These are phyloP conservation scores for Apostasia shenzhenica DNA, from an alignment of 106 monocot genomes.

Conservation along the genomic window DNA sequence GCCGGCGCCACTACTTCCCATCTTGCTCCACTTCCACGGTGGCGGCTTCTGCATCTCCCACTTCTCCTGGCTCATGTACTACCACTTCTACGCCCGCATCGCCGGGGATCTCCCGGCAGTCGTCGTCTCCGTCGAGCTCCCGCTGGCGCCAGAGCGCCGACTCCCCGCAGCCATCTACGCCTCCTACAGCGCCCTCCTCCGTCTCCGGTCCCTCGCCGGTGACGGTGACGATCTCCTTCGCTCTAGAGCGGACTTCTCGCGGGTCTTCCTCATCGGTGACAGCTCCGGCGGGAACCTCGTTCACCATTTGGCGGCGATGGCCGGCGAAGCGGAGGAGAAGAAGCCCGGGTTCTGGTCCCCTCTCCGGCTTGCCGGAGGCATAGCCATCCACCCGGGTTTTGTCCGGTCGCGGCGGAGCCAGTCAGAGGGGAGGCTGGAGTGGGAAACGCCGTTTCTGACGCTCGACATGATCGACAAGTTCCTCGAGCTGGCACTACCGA, in stretches of 20 bases:
- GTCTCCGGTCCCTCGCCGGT: conserved; percentile 41
- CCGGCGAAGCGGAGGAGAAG: conserved; percentile 12
- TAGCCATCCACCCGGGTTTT: conserved; percentile 73
- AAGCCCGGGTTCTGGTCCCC: conserved; percentile 29
- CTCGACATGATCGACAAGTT: conserved; percentile 83
- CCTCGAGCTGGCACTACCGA: conserved; percentile 40
- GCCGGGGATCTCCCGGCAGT: conserved; percentile 38
- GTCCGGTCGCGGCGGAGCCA: conserved; percentile 47
- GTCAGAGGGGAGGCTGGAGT: conserved; percentile 66
- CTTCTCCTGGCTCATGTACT: conserved; percentile 63
- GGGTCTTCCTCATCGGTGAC: conserved; percentile 78
- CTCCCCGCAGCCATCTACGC: conserved; percentile 65
- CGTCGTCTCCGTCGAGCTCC: conserved; percentile 55
- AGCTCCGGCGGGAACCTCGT: conserved; percentile 83
- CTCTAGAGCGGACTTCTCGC: conserved; percentile 39
- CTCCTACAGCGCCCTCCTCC: conserved; percentile 34
- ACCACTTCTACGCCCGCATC: conserved; percentile 76
- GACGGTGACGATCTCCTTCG: conserved; percentile 3
- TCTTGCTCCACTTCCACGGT: conserved; percentile 82
- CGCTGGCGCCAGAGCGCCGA: conserved; percentile 75
- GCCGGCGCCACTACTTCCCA: conserved; percentile 10
- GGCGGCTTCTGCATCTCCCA: conserved; percentile 86
- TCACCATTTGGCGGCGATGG: conserved; percentile 43
- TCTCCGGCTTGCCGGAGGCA: conserved; percentile 33
- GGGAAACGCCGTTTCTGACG: conserved; percentile 43